Evolutionary conservation across 306 rosid species (phyloP).

Genomic region (Fragaria ananassa): DNA sequence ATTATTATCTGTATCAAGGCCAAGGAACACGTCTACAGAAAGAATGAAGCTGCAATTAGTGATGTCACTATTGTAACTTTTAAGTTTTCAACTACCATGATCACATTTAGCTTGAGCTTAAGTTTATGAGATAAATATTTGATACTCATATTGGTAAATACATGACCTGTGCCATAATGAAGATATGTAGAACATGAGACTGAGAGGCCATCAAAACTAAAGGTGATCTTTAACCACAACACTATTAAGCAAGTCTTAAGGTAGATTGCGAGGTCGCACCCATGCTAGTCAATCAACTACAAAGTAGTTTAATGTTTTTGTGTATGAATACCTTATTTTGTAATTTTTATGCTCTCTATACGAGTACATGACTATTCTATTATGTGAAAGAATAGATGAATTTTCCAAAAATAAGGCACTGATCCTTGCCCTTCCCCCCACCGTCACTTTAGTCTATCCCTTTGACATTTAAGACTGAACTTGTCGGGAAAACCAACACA

Average conservation of each 20-base stretch:
- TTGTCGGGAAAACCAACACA: background rate
- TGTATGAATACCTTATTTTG: background rate
- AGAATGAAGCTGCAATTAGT: conserved; percentile 20
- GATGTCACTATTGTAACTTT: background rate
- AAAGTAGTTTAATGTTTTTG: background rate
- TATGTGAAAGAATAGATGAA: background rate
- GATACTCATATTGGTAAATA: background rate
- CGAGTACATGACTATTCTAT: background rate
- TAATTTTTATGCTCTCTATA: background rate
- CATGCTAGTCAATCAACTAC: background rate
- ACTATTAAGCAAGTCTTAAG: background rate
- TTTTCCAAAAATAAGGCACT: background rate
- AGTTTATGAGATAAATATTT: background rate
- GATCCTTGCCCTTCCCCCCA: background rate
- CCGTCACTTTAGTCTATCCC: background rate
- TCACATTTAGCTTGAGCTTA: conserved; percentile 8
- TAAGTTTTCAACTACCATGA: conserved; percentile 9
- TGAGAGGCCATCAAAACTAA: background rate
- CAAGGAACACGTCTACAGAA: conserved; percentile 82
- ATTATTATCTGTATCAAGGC: conserved; percentile 79
- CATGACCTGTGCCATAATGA: background rate
- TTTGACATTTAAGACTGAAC: background rate
- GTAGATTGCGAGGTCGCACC: background rate
- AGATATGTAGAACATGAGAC: conserved; percentile 2
- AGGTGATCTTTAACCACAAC: background rate